Conservation (phyloP, 108 stramenopile genomes). For the Discostella pseudostelligera region DNA sequence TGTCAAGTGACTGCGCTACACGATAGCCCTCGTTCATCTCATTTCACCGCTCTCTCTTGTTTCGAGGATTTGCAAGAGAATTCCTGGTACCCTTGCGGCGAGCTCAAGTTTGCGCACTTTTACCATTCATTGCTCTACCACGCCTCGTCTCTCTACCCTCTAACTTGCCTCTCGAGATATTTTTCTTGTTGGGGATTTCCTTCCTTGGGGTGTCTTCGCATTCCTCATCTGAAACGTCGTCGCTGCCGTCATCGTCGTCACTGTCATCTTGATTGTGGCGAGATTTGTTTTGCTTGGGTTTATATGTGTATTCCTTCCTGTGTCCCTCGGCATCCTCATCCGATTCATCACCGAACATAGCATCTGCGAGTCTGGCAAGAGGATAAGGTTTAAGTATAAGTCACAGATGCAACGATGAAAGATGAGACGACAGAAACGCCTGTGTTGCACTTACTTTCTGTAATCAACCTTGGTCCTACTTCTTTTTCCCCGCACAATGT, state of each 20-base stretch:
- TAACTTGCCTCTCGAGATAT: too few species aligned
- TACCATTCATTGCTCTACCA: too few species aligned
- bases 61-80: too few species aligned
- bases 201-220: too few species aligned
- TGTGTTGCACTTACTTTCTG: slow-evolving; percentile 33
- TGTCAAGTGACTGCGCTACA: too few species aligned
- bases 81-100: too few species aligned
- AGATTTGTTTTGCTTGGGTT: slow-evolving; percentile 58
- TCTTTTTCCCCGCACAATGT: slow-evolving; percentile 81
- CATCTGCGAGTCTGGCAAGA: slow-evolving; percentile 54
- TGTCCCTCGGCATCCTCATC: slow-evolving; percentile 48
- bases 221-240: background rate
- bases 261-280: slow-evolving; percentile 9
- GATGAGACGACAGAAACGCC: background rate
- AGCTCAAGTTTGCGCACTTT: too few species aligned
- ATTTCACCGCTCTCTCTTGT: too few species aligned
- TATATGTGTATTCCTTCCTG: slow-evolving; percentile 18
- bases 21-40: too few species aligned
- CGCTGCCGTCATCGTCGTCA: slow-evolving; percentile 25
- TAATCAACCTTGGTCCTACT: slow-evolving; percentile 76
- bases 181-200: too few species aligned
- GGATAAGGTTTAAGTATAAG: background rate
- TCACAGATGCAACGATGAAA: background rate
- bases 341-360: slow-evolving; percentile 74
- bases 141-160: too few species aligned